These are phyloP conservation scores for Cornus suecica DNA, from an alignment of 148 eudicot genomes.

Conservation along the genomic window DNA sequence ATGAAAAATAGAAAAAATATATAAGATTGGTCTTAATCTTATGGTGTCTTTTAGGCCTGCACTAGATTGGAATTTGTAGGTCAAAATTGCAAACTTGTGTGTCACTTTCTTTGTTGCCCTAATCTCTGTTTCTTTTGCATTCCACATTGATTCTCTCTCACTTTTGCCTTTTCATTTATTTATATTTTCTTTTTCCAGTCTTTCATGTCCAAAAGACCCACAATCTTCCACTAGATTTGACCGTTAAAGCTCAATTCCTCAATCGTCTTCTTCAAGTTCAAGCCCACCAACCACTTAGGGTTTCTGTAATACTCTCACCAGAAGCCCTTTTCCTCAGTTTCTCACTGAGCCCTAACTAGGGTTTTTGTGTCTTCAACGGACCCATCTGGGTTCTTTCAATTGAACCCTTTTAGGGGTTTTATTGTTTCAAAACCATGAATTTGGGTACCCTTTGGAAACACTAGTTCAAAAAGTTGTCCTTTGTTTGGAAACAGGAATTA, in stretches of 20 bases:
- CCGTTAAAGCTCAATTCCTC: constrained; percentile 6
- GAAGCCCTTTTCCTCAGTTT: neutral
- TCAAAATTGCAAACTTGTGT: no score
- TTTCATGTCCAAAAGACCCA: neutral
- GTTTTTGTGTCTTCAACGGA: neutral
- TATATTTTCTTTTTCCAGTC: constrained; percentile 4
- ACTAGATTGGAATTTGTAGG: neutral
- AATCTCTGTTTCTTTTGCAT: neutral
- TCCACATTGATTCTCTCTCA: neutral
- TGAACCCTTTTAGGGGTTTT: constrained; percentile 4
- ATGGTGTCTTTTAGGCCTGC: neutral
- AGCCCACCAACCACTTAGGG: neutral
- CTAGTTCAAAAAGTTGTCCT: neutral
- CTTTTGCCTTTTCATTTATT: neutral
- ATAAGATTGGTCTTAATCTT: no score
- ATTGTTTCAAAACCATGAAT: neutral
- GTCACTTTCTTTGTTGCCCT: neutral
- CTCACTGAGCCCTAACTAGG: constrained; percentile 11
- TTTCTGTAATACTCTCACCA: constrained; percentile 5
- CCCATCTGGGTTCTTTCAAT: neutral
- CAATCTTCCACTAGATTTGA: constrained; percentile 9
- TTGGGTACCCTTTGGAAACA: neutral
- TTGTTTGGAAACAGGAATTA: neutral
- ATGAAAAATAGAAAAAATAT: no score
- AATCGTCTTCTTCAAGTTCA: neutral